Evolutionary conservation across 2,329 filamentous ascomycete genomes (phyloP), one percentile per base, ranked within the genome.

Genomic region (Davidsoniella virescens): DNA sequence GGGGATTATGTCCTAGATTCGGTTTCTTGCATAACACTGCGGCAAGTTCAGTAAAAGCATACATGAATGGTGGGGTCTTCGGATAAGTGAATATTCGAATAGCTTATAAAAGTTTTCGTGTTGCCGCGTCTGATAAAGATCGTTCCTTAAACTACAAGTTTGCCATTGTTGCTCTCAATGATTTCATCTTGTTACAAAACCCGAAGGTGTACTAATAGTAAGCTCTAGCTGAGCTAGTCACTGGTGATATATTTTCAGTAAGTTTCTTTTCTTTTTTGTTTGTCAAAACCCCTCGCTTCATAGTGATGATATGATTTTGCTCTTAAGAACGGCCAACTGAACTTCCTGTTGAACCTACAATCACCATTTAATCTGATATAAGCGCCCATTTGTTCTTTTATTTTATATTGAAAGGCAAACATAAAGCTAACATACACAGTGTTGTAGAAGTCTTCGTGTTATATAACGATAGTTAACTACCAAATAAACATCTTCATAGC

Each of bases 301-400:
- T 54, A 54, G 66, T 76, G 74, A 79, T 79, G 74, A 78, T 64
- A 66, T 66, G 57, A 42, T 49, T 61, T 66, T 73, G 64, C 61
- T 68, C 67, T 74, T 76, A 77, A 77, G 74, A 78, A 78, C 75
- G 73, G 74, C 75, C 75, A 76, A 75, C 75, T 72, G 72, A 79
- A 76, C 65, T 58, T 39, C 40, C 42, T 54, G 46, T 54, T 51
- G 52, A 51, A 44, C 40, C 40, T 26, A 37, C 51, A 39, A 51
- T 48, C 40, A 42, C 44, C 33, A 54, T 47, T 47, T 48, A 48
- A 41, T 47, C 48, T 54, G 52, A 51, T 9, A 23, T 10, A 23
- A 5, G 16, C 14, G 12, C 39, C 14, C 29, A 33, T 37, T 40
- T 17, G 10, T 14, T 39, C 8, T 29, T 17, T 16, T 7, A 25